These are phyloP conservation scores for Colletotrichum camelliae DNA, from an alignment of 2,329 filamentous ascomycete species.

Conservation along the genomic window DNA sequence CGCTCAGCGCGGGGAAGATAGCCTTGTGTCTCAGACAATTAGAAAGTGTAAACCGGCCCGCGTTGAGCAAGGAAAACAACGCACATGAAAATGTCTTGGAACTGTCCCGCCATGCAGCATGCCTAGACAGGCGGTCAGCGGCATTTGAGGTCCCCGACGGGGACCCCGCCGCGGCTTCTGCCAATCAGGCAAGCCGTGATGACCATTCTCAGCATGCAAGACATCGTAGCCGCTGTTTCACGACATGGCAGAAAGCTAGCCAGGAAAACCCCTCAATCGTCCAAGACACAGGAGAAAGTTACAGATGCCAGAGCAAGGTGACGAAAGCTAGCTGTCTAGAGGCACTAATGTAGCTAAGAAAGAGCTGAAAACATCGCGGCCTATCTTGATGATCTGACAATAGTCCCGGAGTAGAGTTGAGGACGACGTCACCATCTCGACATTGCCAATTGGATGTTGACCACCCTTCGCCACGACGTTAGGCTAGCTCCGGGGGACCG, in stretches of 20 bases:
- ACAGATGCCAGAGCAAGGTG: not conserved
- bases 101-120: not conserved
- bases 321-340: not conserved
- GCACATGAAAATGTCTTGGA: conserved; percentile 1
- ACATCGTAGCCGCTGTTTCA: not conserved
- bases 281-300: not conserved
- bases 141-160: not conserved
- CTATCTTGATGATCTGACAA: not conserved
- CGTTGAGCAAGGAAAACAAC: not conserved
- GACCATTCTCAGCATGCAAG: not conserved
- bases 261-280: not conserved
- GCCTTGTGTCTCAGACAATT: not conserved
- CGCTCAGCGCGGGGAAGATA: not conserved
- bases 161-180: not conserved
- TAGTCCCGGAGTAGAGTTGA: not conserved
- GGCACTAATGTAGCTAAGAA: not conserved
- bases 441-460: not conserved
- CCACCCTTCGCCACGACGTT: not conserved
- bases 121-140: not conserved
- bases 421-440: not conserved
- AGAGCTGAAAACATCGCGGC: not conserved
- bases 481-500: not conserved
- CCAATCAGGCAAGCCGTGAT: not conserved
- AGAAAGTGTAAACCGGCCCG: not conserved
- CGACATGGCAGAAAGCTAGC: not conserved